Evolutionary conservation across 2,329 filamentous ascomycete genomes (phyloP).

Genomic region (Aspergillus neotritici): DNA sequence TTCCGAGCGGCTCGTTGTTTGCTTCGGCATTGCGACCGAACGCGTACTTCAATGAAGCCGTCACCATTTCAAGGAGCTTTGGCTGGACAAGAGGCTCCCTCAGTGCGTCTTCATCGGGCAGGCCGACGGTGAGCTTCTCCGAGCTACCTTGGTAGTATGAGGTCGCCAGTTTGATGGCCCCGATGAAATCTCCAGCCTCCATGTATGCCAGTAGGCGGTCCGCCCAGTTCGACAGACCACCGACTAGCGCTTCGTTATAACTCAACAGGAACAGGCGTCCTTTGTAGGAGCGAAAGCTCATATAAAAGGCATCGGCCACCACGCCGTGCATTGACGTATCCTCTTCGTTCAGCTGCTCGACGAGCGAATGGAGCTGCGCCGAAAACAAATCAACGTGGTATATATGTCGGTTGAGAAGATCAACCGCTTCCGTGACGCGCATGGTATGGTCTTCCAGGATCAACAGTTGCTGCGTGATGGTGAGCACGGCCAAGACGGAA

Average conservation of each 20-base stretch:
- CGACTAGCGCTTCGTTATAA: constrained; percentile 89
- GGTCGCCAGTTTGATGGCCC: constrained; percentile 81
- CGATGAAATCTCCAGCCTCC: constrained; percentile 94
- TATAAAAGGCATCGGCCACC: constrained; percentile 93
- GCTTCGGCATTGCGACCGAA: constrained; percentile 60
- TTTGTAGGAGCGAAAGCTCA: constrained; percentile 96
- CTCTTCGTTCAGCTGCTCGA: constrained; percentile 83
- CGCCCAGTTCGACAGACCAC: constrained; percentile 93
- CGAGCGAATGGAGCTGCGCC: constrained; percentile 71
- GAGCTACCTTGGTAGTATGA: constrained; percentile 85
- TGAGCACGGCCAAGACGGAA: constrained; percentile 84
- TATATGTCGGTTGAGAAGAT: constrained; percentile 84
- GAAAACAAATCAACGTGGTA: constrained; percentile 91
- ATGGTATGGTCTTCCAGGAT: constrained; percentile 86
- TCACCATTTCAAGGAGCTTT: constrained; percentile 88
- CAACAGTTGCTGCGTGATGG: constrained; percentile 86
- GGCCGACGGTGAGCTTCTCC: constrained; percentile 89
- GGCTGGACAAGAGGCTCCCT: constrained; percentile 79
- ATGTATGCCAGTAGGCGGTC: constrained; percentile 88
- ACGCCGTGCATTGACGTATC: constrained; percentile 90
- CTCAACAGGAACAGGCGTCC: constrained; percentile 85
- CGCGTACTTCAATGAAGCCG: constrained; percentile 81
- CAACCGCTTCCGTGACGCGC: constrained; percentile 90
- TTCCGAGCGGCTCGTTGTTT: constrained; percentile 47
- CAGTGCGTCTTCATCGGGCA: constrained; percentile 73